Evolutionary conservation across 2,329 filamentous ascomycete species (phyloP).

Genomic region (Colletotrichum theobromicola): DNA sequence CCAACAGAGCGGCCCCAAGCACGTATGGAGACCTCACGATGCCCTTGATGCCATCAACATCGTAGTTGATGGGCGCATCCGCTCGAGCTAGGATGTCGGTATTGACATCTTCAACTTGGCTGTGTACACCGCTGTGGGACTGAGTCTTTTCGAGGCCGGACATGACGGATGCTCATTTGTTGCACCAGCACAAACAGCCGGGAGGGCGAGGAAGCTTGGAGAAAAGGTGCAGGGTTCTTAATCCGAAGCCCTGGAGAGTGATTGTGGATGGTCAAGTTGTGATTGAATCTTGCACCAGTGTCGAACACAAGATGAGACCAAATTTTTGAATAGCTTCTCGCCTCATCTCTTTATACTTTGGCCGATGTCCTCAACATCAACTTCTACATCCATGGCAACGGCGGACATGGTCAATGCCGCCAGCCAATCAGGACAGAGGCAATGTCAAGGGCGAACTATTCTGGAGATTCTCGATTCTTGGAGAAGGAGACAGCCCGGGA

Average conservation of each 20-base stretch:
- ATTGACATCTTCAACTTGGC: not conserved
- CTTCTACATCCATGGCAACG: not conserved
- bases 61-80: slow-evolving; percentile 27
- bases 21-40: slow-evolving; percentile 42
- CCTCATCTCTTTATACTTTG: not conserved
- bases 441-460: not conserved
- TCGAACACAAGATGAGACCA: not conserved
- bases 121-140: not conserved
- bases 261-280: not conserved
- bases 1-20: slow-evolving; percentile 46
- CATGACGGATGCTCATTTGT: not conserved
- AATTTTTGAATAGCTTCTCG: not conserved
- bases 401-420: not conserved
- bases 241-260: not conserved
- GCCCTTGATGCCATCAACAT: slow-evolving; percentile 31
- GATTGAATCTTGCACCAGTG: not conserved
- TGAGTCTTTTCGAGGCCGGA: not conserved
- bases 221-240: not conserved
- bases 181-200: not conserved
- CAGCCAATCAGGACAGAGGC: not conserved
- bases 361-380: not conserved
- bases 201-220: not conserved
- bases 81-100: not conserved
- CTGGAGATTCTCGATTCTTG: not conserved
- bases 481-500: not conserved